Evolutionary conservation across 371 early-diverging fungal species (phyloP).

Genomic region (Rhizopus arrhizus): DNA sequence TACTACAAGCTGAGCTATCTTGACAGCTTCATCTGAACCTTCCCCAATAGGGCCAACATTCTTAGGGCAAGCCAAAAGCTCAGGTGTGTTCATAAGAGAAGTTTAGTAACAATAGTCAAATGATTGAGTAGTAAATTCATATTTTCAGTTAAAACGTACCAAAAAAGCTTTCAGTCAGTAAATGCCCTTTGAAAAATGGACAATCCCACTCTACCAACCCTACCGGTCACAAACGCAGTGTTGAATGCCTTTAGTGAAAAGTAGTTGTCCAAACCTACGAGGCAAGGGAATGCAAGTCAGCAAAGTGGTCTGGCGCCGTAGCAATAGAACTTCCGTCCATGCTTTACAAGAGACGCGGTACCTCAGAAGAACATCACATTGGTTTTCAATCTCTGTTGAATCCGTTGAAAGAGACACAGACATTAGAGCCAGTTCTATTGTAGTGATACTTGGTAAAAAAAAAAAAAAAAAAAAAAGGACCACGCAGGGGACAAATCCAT

Average conservation of each 20-base stretch:
- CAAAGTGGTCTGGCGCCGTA: constrained; percentile 6
- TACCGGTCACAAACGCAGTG: constrained; percentile 5
- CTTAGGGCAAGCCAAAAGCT: too few relatives aligned
- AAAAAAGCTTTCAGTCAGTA: too few relatives aligned
- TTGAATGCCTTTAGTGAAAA: constrained; percentile 5
- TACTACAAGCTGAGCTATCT: too few relatives aligned
- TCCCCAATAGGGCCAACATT: too few relatives aligned
- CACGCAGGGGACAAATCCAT: too few relatives aligned
- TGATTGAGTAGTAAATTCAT: too few relatives aligned
- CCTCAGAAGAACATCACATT: constrained; percentile 4
- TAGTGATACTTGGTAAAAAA: constrained; percentile 5
- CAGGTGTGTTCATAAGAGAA: too few relatives aligned
- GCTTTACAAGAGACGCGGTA: constrained; percentile 1
- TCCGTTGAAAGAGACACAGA: constrained; percentile 11
- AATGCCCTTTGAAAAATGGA: constrained; percentile 11
- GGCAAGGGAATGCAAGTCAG: constrained; percentile 11
- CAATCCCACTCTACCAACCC: not conserved
- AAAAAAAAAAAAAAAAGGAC: too few relatives aligned
- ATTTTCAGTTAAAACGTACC: too few relatives aligned
- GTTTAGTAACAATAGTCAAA: too few relatives aligned
- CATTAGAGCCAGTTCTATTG: constrained; percentile 7
- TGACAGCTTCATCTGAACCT: too few relatives aligned
- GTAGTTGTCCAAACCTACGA: constrained; percentile 6
- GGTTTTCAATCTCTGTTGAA: constrained; percentile 7
- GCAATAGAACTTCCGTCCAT: constrained; percentile 3